phyloP scores from a whole-genome alignment of 2,329 filamentous ascomycete genomes.

The Mariannaea sp. region DNA sequence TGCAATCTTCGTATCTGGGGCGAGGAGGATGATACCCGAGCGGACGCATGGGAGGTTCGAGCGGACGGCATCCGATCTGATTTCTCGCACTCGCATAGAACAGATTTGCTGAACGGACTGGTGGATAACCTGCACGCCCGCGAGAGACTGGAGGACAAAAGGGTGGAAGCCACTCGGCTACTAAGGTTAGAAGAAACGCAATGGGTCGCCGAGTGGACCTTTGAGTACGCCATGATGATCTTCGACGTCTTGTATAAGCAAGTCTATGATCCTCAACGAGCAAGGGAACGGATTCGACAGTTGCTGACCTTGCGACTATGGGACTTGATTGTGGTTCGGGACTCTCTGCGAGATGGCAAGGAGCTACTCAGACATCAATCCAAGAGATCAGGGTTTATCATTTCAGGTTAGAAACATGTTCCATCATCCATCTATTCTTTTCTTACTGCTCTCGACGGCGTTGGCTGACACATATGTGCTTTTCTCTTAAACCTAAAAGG shows the following conservation, averaged over 20 bases:
- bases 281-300: slow-evolving; percentile 19
- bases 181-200: slow-evolving; percentile 35
- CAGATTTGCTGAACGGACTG: background rate
- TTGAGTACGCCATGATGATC: slow-evolving; percentile 33
- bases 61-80: background rate
- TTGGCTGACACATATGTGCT: too few relatives aligned
- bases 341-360: slow-evolving; percentile 22
- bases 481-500: background rate
- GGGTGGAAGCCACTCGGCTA: slow-evolving; percentile 10
- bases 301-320: slow-evolving; percentile 24
- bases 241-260: slow-evolving; percentile 24
- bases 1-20: slow-evolving; percentile 24
- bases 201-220: slow-evolving; percentile 36
- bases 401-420: slow-evolving; percentile 7
- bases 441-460: too few relatives aligned
- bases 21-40: slow-evolving; percentile 14
- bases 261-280: background rate
- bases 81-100: background rate
- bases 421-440: background rate
- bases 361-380: slow-evolving; percentile 23
- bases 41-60: slow-evolving; percentile 16
- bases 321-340: slow-evolving; percentile 33
- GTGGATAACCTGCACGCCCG: slow-evolving; percentile 10
- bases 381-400: slow-evolving; percentile 9
- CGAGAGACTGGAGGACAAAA: slow-evolving; percentile 16